Percentiles rank a stretch among this genome's conserved stretches.
These are phyloP conservation scores for Peronospora tabacina DNA, from an alignment of 352 stramenopile genomes.

Conservation along the genomic window DNA sequence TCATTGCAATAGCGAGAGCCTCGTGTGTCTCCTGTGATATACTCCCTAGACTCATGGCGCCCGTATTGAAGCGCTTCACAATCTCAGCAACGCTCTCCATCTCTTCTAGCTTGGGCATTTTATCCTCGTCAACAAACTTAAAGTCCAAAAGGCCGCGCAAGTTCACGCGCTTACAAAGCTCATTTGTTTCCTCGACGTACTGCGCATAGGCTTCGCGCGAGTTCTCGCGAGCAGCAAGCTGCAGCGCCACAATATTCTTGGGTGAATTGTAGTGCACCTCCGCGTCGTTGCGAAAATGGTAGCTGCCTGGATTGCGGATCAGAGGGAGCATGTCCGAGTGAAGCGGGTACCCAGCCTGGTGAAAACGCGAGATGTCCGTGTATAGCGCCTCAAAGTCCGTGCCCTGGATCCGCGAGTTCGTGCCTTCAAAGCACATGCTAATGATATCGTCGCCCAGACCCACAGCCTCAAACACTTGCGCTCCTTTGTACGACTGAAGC, in stretches of 20 bases:
- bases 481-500: slow-evolving; percentile 92
- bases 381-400: slow-evolving; percentile 94
- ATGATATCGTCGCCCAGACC: slow-evolving; percentile 91
- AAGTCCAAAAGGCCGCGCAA: slow-evolving; percentile 93
- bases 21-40: slow-evolving; percentile 95
- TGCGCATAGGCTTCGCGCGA: slow-evolving; percentile 90
- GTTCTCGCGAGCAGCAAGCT: slow-evolving; percentile 89
- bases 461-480: slow-evolving; percentile 95
- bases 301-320: slow-evolving; percentile 92
- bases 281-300: slow-evolving; percentile 91
- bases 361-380: slow-evolving; percentile 89
- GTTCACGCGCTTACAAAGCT: slow-evolving; percentile 82
- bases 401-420: slow-evolving; percentile 86
- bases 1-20: slow-evolving; percentile 93
- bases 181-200: slow-evolving; percentile 89
- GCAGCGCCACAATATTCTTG: slow-evolving; percentile 90
- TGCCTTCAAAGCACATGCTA: slow-evolving; percentile 80
- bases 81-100: slow-evolving; percentile 91
- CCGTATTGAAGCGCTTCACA: slow-evolving; percentile 95
- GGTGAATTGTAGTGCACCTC: slow-evolving; percentile 96
- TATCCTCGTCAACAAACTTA: slow-evolving; percentile 86
- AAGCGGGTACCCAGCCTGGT: slow-evolving; percentile 85
- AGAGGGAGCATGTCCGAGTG: slow-evolving; percentile 69
- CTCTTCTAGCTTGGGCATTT: slow-evolving; percentile 87
- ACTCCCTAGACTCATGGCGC: slow-evolving; percentile 93